A percentile compares a stretch with the other conserved stretches of the same genome.
Conservation (phyloP, 148 eudicot species). For the Dysphania ambrosioides region DNA sequence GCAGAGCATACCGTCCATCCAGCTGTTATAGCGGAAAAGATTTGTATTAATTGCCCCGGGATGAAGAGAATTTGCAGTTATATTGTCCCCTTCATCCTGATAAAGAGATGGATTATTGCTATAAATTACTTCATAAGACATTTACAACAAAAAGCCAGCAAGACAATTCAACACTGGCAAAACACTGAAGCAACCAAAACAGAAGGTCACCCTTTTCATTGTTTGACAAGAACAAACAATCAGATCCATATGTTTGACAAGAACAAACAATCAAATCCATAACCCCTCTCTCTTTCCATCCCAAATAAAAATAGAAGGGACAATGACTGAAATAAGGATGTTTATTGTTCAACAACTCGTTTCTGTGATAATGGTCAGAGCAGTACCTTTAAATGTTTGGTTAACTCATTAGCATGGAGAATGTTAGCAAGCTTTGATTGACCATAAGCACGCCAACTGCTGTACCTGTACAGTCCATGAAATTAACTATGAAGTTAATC, state of each 20-base stretch:
- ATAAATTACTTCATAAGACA: neutral
- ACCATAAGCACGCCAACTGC: constrained; percentile 64
- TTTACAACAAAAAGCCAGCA: neutral
- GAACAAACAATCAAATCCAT: neutral
- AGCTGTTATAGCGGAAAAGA: constrained; percentile 47
- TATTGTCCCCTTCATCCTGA: constrained; percentile 34
- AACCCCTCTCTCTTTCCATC: neutral
- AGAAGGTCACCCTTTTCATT: neutral
- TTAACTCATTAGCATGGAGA: constrained; percentile 74
- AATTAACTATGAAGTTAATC: neutral
- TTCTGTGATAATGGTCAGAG: neutral
- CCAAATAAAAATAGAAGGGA: neutral
- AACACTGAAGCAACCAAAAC: neutral
- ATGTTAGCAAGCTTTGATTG: constrained; percentile 89
- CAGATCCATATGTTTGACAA: neutral
- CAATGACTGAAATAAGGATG: neutral
- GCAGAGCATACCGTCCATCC: constrained; percentile 37
- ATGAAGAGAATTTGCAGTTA: constrained; percentile 72
- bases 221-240: neutral
- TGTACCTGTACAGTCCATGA: constrained; percentile 46
- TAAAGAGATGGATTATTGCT: constrained; percentile 8
- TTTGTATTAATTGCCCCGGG: constrained; percentile 59
- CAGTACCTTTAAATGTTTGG: constrained; percentile 64
- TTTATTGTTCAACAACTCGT: neutral
- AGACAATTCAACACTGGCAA: neutral